Percentiles rank a stretch among this genome's conserved stretches.
phyloP scores from a whole-genome alignment of 2,329 filamentous ascomycete species.

The Exutisphaerella laricina region DNA sequence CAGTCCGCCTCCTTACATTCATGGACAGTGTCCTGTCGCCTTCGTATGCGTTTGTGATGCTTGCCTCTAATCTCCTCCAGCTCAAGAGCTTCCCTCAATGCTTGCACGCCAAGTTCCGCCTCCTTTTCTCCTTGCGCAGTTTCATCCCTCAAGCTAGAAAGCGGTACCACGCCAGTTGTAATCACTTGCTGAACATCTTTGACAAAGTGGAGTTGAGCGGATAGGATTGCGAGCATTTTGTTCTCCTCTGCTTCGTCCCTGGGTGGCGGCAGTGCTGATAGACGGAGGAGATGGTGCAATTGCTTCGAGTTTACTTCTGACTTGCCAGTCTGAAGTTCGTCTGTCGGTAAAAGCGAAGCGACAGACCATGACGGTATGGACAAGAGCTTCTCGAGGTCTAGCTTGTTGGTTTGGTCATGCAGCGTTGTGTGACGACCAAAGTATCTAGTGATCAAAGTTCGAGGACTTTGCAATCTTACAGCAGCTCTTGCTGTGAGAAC shows the following conservation, averaged over 20 bases:
- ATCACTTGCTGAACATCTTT: constrained; percentile 74
- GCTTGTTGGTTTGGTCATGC: constrained; percentile 6
- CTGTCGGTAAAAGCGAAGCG: constrained; percentile 59
- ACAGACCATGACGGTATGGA: constrained; percentile 78
- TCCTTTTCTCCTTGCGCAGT: constrained; percentile 52
- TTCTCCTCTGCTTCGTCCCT: constrained; percentile 56
- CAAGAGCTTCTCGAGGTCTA: constrained; percentile 44
- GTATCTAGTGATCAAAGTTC: no score
- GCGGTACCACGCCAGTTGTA: constrained; percentile 64
- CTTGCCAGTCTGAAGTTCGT: constrained; percentile 26
- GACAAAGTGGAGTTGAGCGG: constrained; percentile 86
- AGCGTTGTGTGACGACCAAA: no score
- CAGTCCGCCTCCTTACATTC: constrained; percentile 56
- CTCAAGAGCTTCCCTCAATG: constrained; percentile 52
- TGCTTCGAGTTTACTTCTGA: constrained; percentile 57
- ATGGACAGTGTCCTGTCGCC: constrained; percentile 38
- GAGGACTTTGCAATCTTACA: no score
- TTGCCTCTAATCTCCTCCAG: constrained; percentile 58
- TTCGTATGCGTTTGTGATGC: constrained; percentile 46
- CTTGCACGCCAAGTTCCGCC: constrained; percentile 54
- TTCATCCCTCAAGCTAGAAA: constrained; percentile 78
- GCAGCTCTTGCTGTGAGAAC: no score
- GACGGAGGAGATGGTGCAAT: constrained; percentile 76
- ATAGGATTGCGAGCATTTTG: constrained; percentile 66
- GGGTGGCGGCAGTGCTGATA: constrained; percentile 80